phyloP scores from a whole-genome alignment of 1,284 basidiomycete species.

The Ceratorhiza oryzae-sativae region DNA sequence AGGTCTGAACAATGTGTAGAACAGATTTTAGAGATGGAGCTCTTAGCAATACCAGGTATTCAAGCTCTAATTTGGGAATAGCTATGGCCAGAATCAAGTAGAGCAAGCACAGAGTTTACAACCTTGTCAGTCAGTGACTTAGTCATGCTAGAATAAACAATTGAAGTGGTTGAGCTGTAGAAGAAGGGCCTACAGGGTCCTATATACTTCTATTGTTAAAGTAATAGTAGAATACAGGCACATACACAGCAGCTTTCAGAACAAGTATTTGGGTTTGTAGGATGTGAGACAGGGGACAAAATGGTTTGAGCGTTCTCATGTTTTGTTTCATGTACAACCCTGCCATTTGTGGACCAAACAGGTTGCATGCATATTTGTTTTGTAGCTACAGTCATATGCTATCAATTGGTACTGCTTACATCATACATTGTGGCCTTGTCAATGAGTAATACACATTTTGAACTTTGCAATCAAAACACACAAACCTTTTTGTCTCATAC shows the following conservation, averaged over 20 bases:
- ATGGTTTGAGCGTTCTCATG: background rate
- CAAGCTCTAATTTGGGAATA: constrained; percentile 3
- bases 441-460: background rate
- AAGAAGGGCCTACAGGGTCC: too few species aligned
- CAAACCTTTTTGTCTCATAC: background rate
- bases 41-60: background rate
- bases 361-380: background rate
- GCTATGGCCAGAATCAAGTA: background rate
- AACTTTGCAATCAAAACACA: background rate
- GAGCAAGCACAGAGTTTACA: constrained; percentile 2
- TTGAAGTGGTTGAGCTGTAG: too few species aligned
- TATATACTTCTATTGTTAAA: too few species aligned
- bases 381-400: background rate
- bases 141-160: too few species aligned
- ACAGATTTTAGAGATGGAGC: background rate
- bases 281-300: background rate
- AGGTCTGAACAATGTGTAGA: background rate
- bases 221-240: too few species aligned
- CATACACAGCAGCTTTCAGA: background rate
- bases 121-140: background rate
- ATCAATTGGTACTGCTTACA: background rate
- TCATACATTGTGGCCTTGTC: background rate
- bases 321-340: constrained; percentile 6
- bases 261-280: background rate
- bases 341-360: background rate